phyloP scores from a whole-genome alignment of 169 alveolate species.

The Plasmodium billcollinsi region DNA sequence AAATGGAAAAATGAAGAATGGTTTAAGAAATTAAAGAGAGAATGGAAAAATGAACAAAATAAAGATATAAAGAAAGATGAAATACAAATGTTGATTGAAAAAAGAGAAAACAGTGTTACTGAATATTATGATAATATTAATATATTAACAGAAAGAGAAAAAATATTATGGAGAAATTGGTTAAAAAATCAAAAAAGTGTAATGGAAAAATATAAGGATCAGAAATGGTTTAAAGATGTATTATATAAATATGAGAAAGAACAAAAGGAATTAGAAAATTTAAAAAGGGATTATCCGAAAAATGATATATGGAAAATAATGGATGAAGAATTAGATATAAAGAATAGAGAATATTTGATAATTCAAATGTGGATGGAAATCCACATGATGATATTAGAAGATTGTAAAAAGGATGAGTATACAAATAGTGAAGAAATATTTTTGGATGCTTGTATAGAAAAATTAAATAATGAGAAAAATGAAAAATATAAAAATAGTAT shows the following conservation, averaged over 20 bases:
- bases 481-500: too few species aligned
- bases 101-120: too few species aligned
- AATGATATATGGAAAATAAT: not conserved
- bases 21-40: not conserved
- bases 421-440: too few species aligned
- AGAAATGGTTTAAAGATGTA: not conserved
- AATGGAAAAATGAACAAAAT: not conserved
- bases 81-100: too few species aligned
- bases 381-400: not conserved
- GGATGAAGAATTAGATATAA: not conserved
- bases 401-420: not conserved
- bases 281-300: not conserved
- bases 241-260: not conserved
- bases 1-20: not conserved
- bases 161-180: not conserved
- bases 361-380: not conserved
- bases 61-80: not conserved
- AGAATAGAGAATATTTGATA: not conserved
- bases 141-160: too few species aligned
- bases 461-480: too few species aligned
- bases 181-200: not conserved
- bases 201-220: not conserved
- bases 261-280: not conserved
- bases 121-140: too few species aligned
- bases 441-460: too few species aligned